These are phyloP conservation scores for Silene latifolia DNA, from an alignment of 148 eudicot genomes.

Conservation along the genomic window DNA sequence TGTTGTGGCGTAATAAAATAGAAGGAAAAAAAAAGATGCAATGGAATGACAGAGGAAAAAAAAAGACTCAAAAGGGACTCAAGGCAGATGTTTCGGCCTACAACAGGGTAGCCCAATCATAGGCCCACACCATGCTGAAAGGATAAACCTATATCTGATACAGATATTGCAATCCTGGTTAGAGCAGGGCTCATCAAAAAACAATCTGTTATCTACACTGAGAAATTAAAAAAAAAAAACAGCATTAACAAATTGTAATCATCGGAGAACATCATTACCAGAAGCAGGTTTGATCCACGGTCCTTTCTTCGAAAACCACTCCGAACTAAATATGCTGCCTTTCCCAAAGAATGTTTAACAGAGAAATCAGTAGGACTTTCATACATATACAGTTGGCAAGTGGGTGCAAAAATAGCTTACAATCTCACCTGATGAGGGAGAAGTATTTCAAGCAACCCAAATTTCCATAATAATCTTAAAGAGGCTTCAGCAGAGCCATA, in stretches of 20 bases:
- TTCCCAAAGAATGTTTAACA: constrained; percentile 21
- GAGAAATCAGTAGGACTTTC: constrained; percentile 15
- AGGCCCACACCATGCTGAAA: not conserved
- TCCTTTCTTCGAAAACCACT: constrained; percentile 65
- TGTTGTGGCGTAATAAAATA: not conserved
- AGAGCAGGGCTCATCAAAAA: not conserved
- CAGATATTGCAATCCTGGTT: not conserved
- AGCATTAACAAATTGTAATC: not conserved
- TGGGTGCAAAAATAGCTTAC: not conserved
- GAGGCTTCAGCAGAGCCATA: constrained; percentile 96
- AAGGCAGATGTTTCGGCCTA: not conserved
- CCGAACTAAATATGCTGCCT: constrained; percentile 86
- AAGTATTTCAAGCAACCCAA: constrained; percentile 68
- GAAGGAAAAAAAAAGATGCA: not conserved
- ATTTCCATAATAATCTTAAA: constrained; percentile 76
- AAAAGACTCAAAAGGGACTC: not conserved
- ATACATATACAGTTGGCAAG: constrained; percentile 11
- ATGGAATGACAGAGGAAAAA: not conserved
- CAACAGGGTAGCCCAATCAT: not conserved
- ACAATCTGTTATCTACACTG: not conserved
- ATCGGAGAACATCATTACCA: constrained; percentile 44
- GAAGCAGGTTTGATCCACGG: constrained; percentile 80
- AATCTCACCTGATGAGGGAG: constrained; percentile 75
- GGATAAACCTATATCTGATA: not conserved
- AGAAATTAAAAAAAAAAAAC: not conserved